A percentile compares a stretch with the other conserved stretches of the same genome.
Evolutionary conservation across 441 rosid species (phyloP).

Genomic region (Erodium chrysanthum): DNA sequence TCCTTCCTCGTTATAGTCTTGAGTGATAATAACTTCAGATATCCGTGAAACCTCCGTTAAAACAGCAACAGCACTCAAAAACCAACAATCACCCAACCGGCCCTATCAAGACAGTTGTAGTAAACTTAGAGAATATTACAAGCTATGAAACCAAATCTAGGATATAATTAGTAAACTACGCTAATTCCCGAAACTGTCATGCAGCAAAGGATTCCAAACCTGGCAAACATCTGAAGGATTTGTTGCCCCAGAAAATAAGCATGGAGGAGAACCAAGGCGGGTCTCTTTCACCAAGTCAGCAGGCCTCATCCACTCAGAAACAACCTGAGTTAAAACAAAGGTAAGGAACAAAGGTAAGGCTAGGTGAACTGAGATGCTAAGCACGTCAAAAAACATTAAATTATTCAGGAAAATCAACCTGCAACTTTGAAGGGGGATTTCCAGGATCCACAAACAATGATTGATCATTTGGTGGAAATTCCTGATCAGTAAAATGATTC

Average conservation of each 20-base stretch:
- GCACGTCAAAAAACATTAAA: slow-evolving; percentile 11
- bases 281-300: slow-evolving; percentile 66
- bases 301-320: slow-evolving; percentile 97
- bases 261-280: slow-evolving; percentile 51
- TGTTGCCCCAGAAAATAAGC: slow-evolving; percentile 87
- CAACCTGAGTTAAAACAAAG: slow-evolving; percentile 71
- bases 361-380: slow-evolving; percentile 16
- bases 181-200: slow-evolving; percentile 3
- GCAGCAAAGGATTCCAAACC: slow-evolving; percentile 39
- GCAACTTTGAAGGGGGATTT: slow-evolving; percentile 80
- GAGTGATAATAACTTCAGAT: slow-evolving; percentile 95
- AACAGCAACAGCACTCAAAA: slow-evolving; percentile 96
- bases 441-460: slow-evolving; percentile 79
- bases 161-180: slow-evolving; percentile 13
- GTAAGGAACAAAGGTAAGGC: slow-evolving; percentile 25
- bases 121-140: slow-evolving; percentile 10
- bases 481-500: slow-evolving; percentile 85
- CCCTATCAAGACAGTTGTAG: slow-evolving; percentile 46
- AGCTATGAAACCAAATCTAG: slow-evolving; percentile 11
- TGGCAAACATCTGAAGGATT: slow-evolving; percentile 99
- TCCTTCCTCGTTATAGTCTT: slow-evolving; percentile 98
- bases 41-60: slow-evolving; percentile 87
- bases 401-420: slow-evolving; percentile 39
- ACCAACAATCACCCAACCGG: slow-evolving; percentile 99
- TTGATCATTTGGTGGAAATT: slow-evolving; percentile 93